phyloP scores from a whole-genome alignment of 352 stramenopile genomes.

The Aphanomyces astaci region DNA sequence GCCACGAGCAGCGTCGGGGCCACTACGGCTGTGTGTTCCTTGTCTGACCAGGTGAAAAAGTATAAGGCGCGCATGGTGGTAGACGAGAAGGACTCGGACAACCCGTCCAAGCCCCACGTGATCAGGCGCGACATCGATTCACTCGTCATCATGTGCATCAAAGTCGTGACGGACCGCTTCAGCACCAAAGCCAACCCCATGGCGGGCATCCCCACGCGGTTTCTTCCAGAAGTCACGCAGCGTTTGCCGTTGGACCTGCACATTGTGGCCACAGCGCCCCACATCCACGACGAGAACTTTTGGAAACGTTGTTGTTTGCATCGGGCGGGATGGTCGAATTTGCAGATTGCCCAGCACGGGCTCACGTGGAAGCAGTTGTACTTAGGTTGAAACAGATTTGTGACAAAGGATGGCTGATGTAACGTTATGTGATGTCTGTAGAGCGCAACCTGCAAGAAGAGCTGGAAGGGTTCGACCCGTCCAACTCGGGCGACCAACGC shows the following conservation, averaged over 20 bases:
- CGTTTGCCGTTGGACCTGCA: conserved; percentile 77
- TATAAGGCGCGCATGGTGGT: conserved; percentile 57
- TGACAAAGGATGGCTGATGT: not conserved
- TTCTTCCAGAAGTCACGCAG: conserved; percentile 74
- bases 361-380: conserved; percentile 93
- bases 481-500: conserved; percentile 28
- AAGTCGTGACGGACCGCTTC: conserved; percentile 72
- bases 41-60: conserved; percentile 77
- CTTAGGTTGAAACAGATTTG: conserved; percentile 44
- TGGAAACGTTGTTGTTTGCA: conserved; percentile 87
- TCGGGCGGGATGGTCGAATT: conserved; percentile 83
- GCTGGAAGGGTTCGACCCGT: conserved; percentile 70
- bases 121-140: conserved; percentile 27
- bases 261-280: conserved; percentile 59
- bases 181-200: conserved; percentile 47
- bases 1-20: conserved; percentile 52
- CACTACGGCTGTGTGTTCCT: conserved; percentile 54
- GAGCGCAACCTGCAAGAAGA: conserved; percentile 55
- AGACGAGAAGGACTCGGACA: conserved; percentile 29
- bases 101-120: conserved; percentile 17
- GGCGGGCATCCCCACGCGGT: conserved; percentile 66
- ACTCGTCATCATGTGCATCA: conserved; percentile 65
- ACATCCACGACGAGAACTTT: conserved; percentile 91
- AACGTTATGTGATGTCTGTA: not conserved
- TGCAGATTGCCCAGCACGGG: conserved; percentile 84